These are phyloP conservation scores for Arbutus unedo DNA, from an alignment of 148 eudicot species.

Conservation along the genomic window DNA sequence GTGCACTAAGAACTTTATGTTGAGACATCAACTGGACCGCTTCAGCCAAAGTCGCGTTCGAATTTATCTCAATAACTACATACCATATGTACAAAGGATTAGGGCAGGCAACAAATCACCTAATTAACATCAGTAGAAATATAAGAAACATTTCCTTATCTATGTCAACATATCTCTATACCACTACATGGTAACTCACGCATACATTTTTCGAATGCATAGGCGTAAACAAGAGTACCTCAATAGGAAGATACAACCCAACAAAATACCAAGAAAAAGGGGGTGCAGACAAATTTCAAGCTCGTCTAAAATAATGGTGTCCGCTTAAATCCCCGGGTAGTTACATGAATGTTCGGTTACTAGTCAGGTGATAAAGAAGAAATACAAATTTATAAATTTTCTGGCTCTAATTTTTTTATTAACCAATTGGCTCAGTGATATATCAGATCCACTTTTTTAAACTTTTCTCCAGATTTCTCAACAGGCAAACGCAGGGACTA, in stretches of 20 bases:
- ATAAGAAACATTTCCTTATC: background rate
- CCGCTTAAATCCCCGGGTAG: background rate
- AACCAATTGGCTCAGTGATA: background rate
- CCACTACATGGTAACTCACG: background rate
- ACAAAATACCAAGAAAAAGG: background rate
- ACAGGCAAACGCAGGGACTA: background rate
- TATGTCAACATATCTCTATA: background rate
- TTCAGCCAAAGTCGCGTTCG: slow-evolving; percentile 76
- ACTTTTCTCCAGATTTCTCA: slow-evolving; percentile 1
- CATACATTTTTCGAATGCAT: background rate
- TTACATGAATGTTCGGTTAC: background rate
- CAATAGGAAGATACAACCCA: background rate
- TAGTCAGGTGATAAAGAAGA: background rate
- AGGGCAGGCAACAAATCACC: background rate
- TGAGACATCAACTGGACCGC: slow-evolving; percentile 76
- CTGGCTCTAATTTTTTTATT: background rate
- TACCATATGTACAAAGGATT: slow-evolving; percentile 7
- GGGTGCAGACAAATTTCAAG: too few relatives aligned
- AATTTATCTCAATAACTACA: slow-evolving; percentile 71
- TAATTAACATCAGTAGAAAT: background rate
- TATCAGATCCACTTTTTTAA: background rate
- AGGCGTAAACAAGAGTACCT: background rate
- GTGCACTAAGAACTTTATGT: slow-evolving; percentile 80
- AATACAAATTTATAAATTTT: background rate
- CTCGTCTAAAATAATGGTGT: background rate